These are phyloP conservation scores for Talaromyces nanjingensis DNA, from an alignment of 495 filamentous ascomycete species.

Conservation along the genomic window DNA sequence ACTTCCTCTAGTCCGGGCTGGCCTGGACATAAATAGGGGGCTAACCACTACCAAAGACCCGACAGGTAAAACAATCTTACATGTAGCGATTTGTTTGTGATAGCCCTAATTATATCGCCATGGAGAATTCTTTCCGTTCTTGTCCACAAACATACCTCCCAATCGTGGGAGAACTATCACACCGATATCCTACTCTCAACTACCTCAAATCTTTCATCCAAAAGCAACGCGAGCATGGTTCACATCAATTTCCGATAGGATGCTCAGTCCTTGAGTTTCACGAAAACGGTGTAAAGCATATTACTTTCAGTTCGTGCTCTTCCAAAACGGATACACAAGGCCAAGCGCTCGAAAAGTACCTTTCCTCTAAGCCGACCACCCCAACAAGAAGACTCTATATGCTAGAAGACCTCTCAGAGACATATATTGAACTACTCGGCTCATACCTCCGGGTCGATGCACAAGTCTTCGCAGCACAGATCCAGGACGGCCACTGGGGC, in stretches of 20 bases:
- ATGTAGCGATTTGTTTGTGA: not conserved
- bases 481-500: not conserved
- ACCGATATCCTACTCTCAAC: not conserved
- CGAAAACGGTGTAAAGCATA: not conserved
- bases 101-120: not conserved
- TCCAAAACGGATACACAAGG: not conserved
- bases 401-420: not conserved
- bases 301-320: not conserved
- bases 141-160: not conserved
- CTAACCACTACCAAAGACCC: not conserved
- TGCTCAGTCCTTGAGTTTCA: not conserved
- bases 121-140: not conserved
- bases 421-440: not conserved
- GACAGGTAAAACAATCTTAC: not conserved
- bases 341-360: not conserved
- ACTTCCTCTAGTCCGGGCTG: not conserved
- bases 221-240: not conserved
- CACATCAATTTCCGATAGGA: not conserved
- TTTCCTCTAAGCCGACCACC: not conserved
- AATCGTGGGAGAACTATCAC: not conserved
- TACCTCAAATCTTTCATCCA: not conserved
- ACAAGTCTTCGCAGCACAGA: not conserved
- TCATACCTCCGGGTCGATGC: not conserved
- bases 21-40: not conserved
- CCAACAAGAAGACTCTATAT: not conserved